Base-by-base conservation (phyloP, 106 monocot genomes). In the Dendrobium nobile region DNA sequence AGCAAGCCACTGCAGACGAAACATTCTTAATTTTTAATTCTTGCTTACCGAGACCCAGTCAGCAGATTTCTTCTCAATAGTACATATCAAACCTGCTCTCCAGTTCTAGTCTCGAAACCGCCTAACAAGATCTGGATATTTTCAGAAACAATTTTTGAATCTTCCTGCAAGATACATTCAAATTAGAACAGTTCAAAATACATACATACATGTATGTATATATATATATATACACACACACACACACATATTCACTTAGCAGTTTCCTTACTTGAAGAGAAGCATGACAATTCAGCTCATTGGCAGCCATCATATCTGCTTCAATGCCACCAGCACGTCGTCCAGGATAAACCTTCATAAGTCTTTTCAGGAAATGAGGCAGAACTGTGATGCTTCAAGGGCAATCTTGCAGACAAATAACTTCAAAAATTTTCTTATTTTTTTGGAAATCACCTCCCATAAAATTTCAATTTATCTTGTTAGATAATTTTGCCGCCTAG, bases 221-320 rank as follows among this genome's bases (percentile, higher is more conserved):
- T n/a, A n/a, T n/a, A n/a, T 17, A 10, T 18, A 11, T 11, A 47
- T 9, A 55, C 0, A 6, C 45, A 33, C 44, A 45, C 1, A 13
- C 1, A 51, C 13, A 51, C 15, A 51, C 10, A 10, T 51, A 51
- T 51, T 44, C 33, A 27, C 44, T 65, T 59, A 73, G 22, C 9
- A 20, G 15, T 86, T 77, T 19, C 58, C 81, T 87, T 83, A 92
- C 96, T 86, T 97, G 94, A 86, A 97, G 96, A 43, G 75, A 84
- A 82, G 79, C 79, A 87, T 97, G 97, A 55, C 92, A 80, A 80
- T 80, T 87, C 78, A 97, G 85, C 80, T 97, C 97, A 85, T 94
- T 92, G 65, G 94, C 90, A 64, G 94, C 97, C 97, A 97, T 94
- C 90, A 97, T 92, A 82, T 97, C 94, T 74, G 94, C 90, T 84